Conservation (phyloP, 441 rosid genomes). For the Pelargonium australe region DNA sequence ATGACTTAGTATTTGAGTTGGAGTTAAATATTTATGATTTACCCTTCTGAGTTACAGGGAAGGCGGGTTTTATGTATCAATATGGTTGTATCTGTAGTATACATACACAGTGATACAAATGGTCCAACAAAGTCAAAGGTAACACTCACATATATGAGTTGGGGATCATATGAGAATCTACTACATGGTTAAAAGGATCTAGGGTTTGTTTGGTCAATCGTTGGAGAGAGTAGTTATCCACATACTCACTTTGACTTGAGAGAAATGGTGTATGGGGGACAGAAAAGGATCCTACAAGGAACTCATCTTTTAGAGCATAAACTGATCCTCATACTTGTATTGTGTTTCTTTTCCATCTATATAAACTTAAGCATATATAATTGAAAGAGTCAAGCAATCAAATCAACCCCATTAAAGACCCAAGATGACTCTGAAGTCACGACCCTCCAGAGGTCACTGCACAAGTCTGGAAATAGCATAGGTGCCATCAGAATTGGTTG, state of each 20-base stretch:
- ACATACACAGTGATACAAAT: too few species aligned
- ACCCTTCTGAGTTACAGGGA: not conserved
- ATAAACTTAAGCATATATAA: not conserved
- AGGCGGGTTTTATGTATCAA: not conserved
- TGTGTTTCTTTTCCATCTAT: not conserved
- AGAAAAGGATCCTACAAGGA: not conserved
- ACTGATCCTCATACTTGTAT: not conserved
- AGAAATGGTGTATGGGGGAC: not conserved
- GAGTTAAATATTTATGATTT: not conserved
- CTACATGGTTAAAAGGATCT: too few species aligned
- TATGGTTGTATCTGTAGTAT: too few species aligned
- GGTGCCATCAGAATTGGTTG: not conserved
- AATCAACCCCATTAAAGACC: not conserved
- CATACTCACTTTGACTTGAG: not conserved
- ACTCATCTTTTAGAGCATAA: not conserved
- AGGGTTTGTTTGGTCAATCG: too few species aligned
- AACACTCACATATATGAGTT: too few species aligned
- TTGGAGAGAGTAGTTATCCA: too few species aligned
- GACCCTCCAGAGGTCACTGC: not conserved
- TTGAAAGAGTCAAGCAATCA: not conserved
- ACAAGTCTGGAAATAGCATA: not conserved
- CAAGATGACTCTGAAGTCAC: not conserved
- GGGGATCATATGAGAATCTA: too few species aligned
- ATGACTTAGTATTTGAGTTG: not conserved
- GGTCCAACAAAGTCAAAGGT: too few species aligned